Evolutionary conservation across 116 monocot species (phyloP), one percentile per base, ranked within the genome.

Genomic region (Dioscorea cayenensis): DNA sequence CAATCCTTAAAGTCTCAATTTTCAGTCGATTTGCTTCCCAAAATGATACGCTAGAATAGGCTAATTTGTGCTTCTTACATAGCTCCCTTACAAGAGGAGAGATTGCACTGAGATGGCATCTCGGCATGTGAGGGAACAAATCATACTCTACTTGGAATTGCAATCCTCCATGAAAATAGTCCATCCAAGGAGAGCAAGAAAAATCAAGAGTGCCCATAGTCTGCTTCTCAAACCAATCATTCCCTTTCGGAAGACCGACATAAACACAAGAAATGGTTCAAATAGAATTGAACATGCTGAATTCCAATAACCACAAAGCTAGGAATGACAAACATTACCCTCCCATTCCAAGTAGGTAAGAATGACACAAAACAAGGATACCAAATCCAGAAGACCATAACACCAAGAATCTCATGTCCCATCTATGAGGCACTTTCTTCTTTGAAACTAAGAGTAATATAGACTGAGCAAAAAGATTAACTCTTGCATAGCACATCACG

Each of bases 71-170:
- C 69, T 71, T 81, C 73, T 76, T 81, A 73, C 88, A 88, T 9
- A 84, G 64, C n/a, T 88, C 82, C 64, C 49, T 81, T n/a, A 82
- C 88, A 23, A 79, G 35, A 0, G 84, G 84, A 1, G 88, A 65
- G 59, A 88, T 67, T 22, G 8, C 76, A 6, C 84, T 51, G 14
- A 79, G 69, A 6, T 82, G 81, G 79, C 81, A 74, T n/a, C 84
- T 32, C 8, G 84, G 88, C n/a, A 88, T 48, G 5, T 82, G 60
- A 10, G 84, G 88, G 73, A 88, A 88, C 58, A 84, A 49, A 60
- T 84, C 82, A 72, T 84, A 84, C 77, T 88, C 88, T 18, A 84
- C 63, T 71, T 88, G 84, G 64, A 84, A 88, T 66, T 88, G 84
- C 49, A 88, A 62, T 3, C 84, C 88, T 10, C 88, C 88, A 32